Percentiles rank a stretch among this genome's conserved stretches.
These are phyloP conservation scores for Chloroidium sp. DNA, from an alignment of 163 green algal species.

Conservation along the genomic window DNA sequence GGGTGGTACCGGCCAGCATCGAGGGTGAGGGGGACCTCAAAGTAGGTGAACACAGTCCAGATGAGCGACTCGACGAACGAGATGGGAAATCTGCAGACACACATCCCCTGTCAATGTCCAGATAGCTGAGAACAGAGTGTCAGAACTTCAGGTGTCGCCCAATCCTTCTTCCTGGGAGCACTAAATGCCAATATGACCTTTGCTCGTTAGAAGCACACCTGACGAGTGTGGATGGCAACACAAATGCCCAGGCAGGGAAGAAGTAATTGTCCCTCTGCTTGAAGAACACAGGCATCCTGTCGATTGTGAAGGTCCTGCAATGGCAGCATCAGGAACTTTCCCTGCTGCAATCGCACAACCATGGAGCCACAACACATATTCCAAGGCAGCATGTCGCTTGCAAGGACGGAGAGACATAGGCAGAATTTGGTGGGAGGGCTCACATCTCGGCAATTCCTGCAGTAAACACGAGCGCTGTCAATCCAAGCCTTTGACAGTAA, in stretches of 20 bases:
- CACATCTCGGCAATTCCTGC: slow-evolving; percentile 3
- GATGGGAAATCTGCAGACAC: neutral
- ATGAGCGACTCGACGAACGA: slow-evolving; percentile 7
- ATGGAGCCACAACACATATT: neutral
- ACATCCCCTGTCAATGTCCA: too few species aligned
- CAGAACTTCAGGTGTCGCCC: too few species aligned
- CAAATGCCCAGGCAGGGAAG: slow-evolving; percentile 26
- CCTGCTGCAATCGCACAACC: too few species aligned
- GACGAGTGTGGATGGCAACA: slow-evolving; percentile 13
- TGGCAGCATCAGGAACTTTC: too few species aligned
- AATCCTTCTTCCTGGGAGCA: too few species aligned
- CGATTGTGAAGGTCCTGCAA: neutral
- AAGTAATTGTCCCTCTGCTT: slow-evolving; percentile 33
- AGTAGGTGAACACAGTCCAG: slow-evolving; percentile 3
- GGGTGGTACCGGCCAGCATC: neutral
- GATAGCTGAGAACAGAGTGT: too few species aligned
- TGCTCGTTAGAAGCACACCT: too few species aligned
- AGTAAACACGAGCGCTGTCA: too few species aligned
- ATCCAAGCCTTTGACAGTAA: too few species aligned
- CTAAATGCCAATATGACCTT: too few species aligned
- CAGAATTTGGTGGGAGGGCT: neutral
- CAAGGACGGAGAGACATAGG: neutral
- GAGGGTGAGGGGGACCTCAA: neutral
- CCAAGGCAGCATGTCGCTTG: neutral
- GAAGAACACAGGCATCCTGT: slow-evolving; percentile 1